Conservation (phyloP, 768 basidiomycete genomes). For the Amanita pseudoporphyria region DNA sequence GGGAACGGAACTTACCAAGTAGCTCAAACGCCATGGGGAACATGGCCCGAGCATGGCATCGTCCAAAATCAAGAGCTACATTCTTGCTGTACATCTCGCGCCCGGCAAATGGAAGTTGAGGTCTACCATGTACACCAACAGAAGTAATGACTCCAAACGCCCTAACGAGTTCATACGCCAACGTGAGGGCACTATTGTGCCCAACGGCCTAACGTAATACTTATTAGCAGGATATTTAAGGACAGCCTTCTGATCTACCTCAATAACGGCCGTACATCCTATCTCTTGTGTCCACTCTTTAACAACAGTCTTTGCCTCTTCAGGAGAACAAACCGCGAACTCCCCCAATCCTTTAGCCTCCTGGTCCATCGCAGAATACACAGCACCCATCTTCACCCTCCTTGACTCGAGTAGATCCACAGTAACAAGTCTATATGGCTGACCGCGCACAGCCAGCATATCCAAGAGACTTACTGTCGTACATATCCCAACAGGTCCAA, state of each 20-base stretch:
- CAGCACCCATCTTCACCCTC: constrained; percentile 47
- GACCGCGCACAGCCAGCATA: constrained; percentile 32
- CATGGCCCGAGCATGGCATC: constrained; percentile 73
- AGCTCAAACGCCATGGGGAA: constrained; percentile 64
- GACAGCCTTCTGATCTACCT: constrained; percentile 30
- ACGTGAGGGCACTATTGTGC: constrained; percentile 48
- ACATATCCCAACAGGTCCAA: constrained; percentile 77
- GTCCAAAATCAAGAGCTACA: constrained; percentile 70
- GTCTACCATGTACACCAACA: constrained; percentile 60
- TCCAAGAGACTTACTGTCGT: constrained; percentile 57
- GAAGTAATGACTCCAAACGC: constrained; percentile 70
- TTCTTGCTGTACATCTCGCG: constrained; percentile 66
- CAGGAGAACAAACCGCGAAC: constrained; percentile 41
- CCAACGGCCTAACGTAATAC: constrained; percentile 51
- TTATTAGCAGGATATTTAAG: neutral
- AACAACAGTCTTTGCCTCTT: constrained; percentile 40
- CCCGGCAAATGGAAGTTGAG: constrained; percentile 45
- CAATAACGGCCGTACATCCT: constrained; percentile 58
- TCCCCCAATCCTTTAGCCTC: constrained; percentile 36
- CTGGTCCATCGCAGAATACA: constrained; percentile 41
- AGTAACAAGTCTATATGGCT: constrained; percentile 49
- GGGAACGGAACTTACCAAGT: constrained; percentile 27
- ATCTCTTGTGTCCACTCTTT: constrained; percentile 42
- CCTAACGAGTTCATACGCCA: constrained; percentile 63
- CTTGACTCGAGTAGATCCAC: constrained; percentile 52